Conservation (phyloP, 495 filamentous ascomycete genomes). For the Massariosphaeria phaeospora region DNA sequence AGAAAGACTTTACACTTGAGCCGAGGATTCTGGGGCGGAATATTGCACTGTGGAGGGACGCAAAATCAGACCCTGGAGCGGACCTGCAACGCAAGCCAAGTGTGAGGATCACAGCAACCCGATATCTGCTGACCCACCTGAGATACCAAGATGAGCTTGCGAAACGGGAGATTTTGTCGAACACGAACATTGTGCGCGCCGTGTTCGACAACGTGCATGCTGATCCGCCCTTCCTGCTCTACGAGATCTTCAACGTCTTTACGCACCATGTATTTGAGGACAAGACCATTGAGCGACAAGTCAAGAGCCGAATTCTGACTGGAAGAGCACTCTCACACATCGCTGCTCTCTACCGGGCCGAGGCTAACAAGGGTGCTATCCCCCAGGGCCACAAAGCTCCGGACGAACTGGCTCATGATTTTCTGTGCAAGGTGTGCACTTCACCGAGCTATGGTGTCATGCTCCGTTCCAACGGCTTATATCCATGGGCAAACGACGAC, state of each 20-base stretch:
- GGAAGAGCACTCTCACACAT: slow-evolving; percentile 64
- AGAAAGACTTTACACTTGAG: slow-evolving; percentile 62
- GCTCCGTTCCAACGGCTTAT: slow-evolving; percentile 62
- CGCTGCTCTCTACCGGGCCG: slow-evolving; percentile 58
- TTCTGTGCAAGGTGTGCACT: slow-evolving; percentile 69
- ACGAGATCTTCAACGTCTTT: slow-evolving; percentile 61
- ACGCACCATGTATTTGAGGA: slow-evolving; percentile 66
- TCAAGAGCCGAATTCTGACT: slow-evolving; percentile 68
- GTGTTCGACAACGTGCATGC: slow-evolving; percentile 59
- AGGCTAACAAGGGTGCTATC: slow-evolving; percentile 40
- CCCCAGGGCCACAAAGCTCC: slow-evolving; percentile 45
- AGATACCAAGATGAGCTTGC: slow-evolving; percentile 63
- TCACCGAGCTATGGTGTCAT: slow-evolving; percentile 64
- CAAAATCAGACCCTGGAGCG: slow-evolving; percentile 12
- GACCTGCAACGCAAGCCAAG: slow-evolving; percentile 54
- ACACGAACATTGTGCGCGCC: slow-evolving; percentile 56
- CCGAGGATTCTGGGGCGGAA: slow-evolving; percentile 60
- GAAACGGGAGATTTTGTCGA: slow-evolving; percentile 70
- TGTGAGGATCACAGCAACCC: slow-evolving; percentile 68
- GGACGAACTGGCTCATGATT: slow-evolving; percentile 59
- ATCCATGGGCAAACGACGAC: slow-evolving; percentile 59
- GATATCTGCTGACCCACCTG: slow-evolving; percentile 68
- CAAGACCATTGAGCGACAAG: slow-evolving; percentile 58
- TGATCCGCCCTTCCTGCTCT: slow-evolving; percentile 64
- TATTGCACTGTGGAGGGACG: slow-evolving; percentile 47